Conservation (phyloP, 192 early-diverging fungal genomes). For the Funneliformis mosseae region DNA sequence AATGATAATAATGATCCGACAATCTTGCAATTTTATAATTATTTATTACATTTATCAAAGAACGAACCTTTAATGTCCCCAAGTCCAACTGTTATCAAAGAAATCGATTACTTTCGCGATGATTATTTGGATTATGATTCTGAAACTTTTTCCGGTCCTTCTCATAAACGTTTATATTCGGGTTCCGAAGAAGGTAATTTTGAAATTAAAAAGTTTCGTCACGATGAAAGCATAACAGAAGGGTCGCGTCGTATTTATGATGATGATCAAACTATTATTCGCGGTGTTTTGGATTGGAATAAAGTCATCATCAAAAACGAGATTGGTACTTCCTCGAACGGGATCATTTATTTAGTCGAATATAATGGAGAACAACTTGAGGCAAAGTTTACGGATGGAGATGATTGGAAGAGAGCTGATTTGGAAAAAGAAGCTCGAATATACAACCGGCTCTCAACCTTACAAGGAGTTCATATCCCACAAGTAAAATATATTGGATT, state of each 20-base stretch:
- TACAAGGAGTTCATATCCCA: slow-evolving; percentile 33
- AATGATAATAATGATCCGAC: slow-evolving; percentile 20
- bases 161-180: neutral
- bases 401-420: neutral
- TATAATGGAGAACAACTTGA: neutral
- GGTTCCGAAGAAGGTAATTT: neutral
- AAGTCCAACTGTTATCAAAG: neutral
- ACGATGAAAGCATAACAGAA: too few species aligned
- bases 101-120: neutral
- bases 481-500: neutral
- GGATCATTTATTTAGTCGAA: neutral
- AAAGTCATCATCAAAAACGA: neutral
- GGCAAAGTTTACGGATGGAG: neutral
- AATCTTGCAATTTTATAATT: slow-evolving; percentile 35
- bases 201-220: neutral
- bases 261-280: too few species aligned
- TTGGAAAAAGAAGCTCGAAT: slow-evolving; percentile 37
- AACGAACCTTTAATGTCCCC: slow-evolving; percentile 12
- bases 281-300: neutral
- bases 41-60: slow-evolving; percentile 33
- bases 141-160: neutral
- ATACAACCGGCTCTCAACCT: slow-evolving; percentile 19
- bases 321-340: neutral
- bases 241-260: too few species aligned
- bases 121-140: neutral